These are phyloP conservation scores for Melastoma malabathricum DNA, from an alignment of 345 rosid genomes.

Conservation along the genomic window DNA sequence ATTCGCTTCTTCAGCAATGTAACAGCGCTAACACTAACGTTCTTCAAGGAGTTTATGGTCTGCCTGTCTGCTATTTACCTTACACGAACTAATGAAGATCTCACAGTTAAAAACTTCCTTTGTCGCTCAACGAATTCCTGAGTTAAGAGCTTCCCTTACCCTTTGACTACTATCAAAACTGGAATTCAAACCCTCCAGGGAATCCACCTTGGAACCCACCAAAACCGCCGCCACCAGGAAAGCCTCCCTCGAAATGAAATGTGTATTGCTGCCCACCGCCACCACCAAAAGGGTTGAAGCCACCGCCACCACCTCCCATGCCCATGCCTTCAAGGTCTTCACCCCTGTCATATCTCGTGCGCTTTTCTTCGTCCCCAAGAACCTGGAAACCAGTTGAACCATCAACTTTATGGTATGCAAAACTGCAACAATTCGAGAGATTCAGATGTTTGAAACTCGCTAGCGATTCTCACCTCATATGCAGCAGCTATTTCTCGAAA, in stretches of 20 bases:
- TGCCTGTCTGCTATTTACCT: no score
- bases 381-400: slow-evolving; percentile 24
- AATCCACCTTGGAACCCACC: slow-evolving; percentile 62
- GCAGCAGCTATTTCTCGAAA: slow-evolving; percentile 95
- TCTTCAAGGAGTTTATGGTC: no score
- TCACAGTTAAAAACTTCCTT: no score
- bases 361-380: slow-evolving; percentile 85
- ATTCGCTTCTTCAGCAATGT: no score
- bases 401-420: neutral
- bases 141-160: no score
- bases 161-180: slow-evolving; percentile 24
- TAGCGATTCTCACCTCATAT: slow-evolving; percentile 52
- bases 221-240: slow-evolving; percentile 72
- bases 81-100: no score
- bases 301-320: slow-evolving; percentile 58
- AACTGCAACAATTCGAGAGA: neutral
- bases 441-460: neutral
- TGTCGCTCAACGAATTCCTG: no score
- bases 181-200: slow-evolving; percentile 48
- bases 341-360: slow-evolving; percentile 80
- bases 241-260: slow-evolving; percentile 84
- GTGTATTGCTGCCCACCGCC: slow-evolving; percentile 78
- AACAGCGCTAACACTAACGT: no score
- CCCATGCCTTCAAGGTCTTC: slow-evolving; percentile 90
- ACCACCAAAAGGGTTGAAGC: slow-evolving; percentile 75